A percentile compares a stretch with the other conserved stretches of the same genome.
phyloP scores from a whole-genome alignment of 2,329 filamentous ascomycete species.

The Hypoxylon sp. region DNA sequence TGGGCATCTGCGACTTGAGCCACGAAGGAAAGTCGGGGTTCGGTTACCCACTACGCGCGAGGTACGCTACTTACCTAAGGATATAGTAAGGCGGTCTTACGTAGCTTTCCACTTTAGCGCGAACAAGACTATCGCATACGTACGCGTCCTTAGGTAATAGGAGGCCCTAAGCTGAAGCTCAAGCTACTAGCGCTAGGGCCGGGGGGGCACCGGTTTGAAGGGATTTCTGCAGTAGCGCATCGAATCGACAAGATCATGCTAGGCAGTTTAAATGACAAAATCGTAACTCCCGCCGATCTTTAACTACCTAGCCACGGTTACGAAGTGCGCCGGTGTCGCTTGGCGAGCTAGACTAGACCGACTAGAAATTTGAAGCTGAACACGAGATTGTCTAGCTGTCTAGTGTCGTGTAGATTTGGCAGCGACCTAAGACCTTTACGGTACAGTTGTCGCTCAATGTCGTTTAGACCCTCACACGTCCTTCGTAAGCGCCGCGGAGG shows the following conservation, averaged over 20 bases:
- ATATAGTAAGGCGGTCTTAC: not conserved
- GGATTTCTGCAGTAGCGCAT: conserved; percentile 18
- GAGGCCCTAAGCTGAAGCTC: not conserved
- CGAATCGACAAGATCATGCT: conserved; percentile 13
- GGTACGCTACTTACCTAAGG: not conserved
- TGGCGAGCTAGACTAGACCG: conserved; percentile 7
- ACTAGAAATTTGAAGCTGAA: not conserved
- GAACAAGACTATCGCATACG: not conserved
- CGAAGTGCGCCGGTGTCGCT: conserved; percentile 17
- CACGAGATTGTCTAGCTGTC: conserved; percentile 1
- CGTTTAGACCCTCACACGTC: conserved; percentile 4
- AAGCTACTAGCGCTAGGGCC: conserved; percentile 12
- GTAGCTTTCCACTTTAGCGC: not conserved
- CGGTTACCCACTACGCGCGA: conserved; percentile 1
- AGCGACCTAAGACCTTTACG: conserved; percentile 12
- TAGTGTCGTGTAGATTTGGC: not conserved
- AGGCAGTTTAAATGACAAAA: not conserved
- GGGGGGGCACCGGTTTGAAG: not conserved
- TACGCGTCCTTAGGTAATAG: no score
- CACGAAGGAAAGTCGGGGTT: conserved; percentile 5
- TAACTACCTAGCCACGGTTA: conserved; percentile 11
- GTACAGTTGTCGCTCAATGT: conserved; percentile 9
- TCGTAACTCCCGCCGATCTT: conserved; percentile 4
- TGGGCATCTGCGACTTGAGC: conserved; percentile 13
- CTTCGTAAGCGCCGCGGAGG: conserved; percentile 26